phyloP scores from a whole-genome alignment of 495 filamentous ascomycete species.

The Lophiostoma macrostomum region DNA sequence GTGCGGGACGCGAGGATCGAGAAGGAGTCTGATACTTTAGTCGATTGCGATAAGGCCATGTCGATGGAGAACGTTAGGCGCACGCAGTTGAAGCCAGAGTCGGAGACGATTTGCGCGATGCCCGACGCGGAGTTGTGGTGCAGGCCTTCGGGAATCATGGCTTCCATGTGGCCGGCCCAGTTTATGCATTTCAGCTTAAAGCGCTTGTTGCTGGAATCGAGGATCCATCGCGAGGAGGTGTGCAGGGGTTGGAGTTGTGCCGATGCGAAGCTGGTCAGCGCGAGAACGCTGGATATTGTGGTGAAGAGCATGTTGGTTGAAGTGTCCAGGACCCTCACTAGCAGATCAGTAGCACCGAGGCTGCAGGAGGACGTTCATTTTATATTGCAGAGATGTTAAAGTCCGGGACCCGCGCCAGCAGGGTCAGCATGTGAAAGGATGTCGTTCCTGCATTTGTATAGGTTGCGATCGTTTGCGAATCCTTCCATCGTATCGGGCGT shows the following conservation, averaged over 20 bases:
- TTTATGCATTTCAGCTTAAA: slow-evolving; percentile 54
- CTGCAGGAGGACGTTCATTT: too few species aligned
- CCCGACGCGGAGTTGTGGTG: slow-evolving; percentile 45
- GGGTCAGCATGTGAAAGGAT: too few species aligned
- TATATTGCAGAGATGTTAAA: too few species aligned
- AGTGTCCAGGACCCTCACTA: too few species aligned
- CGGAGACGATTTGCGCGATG: slow-evolving; percentile 45
- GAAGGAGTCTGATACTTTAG: slow-evolving; percentile 45
- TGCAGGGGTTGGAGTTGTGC: slow-evolving; percentile 38
- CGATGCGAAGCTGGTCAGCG: background rate
- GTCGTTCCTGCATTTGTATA: too few species aligned
- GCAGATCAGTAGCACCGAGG: too few species aligned
- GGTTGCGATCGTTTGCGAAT: too few species aligned
- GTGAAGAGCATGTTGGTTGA: background rate
- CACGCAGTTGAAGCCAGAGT: slow-evolving; percentile 53
- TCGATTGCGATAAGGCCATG: slow-evolving; percentile 46
- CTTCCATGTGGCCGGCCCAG: slow-evolving; percentile 48
- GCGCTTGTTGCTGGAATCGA: slow-evolving; percentile 46
- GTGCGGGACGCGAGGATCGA: slow-evolving; percentile 39
- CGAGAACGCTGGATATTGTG: background rate
- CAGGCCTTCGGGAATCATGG: slow-evolving; percentile 51
- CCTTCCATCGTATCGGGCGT: too few species aligned
- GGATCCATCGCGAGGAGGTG: slow-evolving; percentile 51
- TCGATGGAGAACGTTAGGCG: slow-evolving; percentile 54
- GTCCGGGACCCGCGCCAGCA: too few species aligned